A percentile compares a stretch with the other conserved stretches of the same genome.
These are phyloP conservation scores for Microsporum audouinii DNA, from an alignment of 2,329 filamentous ascomycete genomes.

Conservation along the genomic window DNA sequence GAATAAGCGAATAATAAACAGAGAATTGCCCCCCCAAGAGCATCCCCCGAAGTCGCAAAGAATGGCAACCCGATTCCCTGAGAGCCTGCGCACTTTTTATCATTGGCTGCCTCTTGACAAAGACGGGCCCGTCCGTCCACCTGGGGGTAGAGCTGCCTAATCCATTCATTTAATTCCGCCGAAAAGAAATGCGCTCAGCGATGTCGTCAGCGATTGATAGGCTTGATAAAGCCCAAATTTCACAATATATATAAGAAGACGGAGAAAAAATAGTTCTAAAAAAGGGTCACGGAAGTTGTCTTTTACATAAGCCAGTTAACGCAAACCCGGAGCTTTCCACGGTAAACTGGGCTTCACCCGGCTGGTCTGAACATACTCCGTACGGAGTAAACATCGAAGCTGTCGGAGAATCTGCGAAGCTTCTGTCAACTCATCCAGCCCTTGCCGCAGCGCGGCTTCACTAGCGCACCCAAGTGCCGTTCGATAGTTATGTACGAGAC, in stretches of 20 bases:
- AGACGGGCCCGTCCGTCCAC: neutral
- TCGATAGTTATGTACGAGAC: neutral
- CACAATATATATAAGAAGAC: neutral
- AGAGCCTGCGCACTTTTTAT: neutral
- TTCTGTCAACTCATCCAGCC: slow-evolving; percentile 1
- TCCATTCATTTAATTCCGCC: neutral
- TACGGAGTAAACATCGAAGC: neutral
- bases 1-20: neutral
- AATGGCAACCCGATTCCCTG: neutral
- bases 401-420: neutral
- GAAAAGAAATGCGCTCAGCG: neutral
- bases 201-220: neutral
- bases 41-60: neutral
- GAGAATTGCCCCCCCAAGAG: neutral
- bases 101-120: neutral
- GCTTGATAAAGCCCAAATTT: neutral
- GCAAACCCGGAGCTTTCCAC: neutral
- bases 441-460: neutral
- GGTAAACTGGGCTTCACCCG: neutral
- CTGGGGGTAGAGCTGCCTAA: neutral
- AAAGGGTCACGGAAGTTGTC: neutral
- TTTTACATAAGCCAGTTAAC: too few relatives aligned
- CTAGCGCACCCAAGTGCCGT: neutral
- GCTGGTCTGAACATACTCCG: neutral
- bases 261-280: neutral